phyloP scores from a whole-genome alignment of 2,329 filamentous ascomycete species.

The Talaromyces marneffei region DNA sequence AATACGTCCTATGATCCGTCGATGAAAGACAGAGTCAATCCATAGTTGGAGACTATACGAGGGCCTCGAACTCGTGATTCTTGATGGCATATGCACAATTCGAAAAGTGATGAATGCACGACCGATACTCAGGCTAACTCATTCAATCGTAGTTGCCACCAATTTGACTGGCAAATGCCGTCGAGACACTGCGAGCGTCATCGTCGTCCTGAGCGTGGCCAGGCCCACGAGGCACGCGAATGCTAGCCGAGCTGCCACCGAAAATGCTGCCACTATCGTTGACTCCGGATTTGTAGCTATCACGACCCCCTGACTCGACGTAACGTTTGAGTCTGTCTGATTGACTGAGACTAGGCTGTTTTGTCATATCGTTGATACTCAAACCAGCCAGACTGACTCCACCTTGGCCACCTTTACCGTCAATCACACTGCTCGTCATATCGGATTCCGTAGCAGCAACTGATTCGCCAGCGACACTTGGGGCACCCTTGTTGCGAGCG shows the following conservation, averaged over 20 bases:
- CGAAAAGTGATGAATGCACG: background rate
- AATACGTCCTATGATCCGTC: background rate
- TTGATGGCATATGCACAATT: background rate
- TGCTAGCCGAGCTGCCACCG: constrained; percentile 52
- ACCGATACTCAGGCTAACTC: background rate
- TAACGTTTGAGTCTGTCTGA: constrained; percentile 92
- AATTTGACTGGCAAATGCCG: constrained; percentile 92
- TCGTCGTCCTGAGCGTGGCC: constrained; percentile 61
- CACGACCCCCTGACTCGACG: constrained; percentile 74
- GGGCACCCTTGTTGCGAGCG: constrained; percentile 59
- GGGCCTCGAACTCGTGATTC: background rate
- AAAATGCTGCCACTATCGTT: constrained; percentile 60
- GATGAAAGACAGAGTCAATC: background rate
- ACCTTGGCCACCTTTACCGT: constrained; percentile 69
- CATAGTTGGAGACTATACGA: background rate
- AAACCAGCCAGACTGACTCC: constrained; percentile 86
- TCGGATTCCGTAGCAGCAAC: constrained; percentile 89
- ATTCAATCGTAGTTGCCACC: constrained; percentile 60
- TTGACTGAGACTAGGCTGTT: constrained; percentile 69
- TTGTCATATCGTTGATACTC: constrained; percentile 63
- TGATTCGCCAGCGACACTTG: constrained; percentile 85
- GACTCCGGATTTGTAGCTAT: constrained; percentile 47
- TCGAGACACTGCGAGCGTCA: constrained; percentile 92
- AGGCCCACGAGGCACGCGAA: constrained; percentile 43
- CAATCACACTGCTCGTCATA: constrained; percentile 69